Percentiles rank a stretch among this genome's conserved stretches.
These are phyloP conservation scores for Ruellia speciosa DNA, from an alignment of 305 asterid genomes.

Conservation along the genomic window DNA sequence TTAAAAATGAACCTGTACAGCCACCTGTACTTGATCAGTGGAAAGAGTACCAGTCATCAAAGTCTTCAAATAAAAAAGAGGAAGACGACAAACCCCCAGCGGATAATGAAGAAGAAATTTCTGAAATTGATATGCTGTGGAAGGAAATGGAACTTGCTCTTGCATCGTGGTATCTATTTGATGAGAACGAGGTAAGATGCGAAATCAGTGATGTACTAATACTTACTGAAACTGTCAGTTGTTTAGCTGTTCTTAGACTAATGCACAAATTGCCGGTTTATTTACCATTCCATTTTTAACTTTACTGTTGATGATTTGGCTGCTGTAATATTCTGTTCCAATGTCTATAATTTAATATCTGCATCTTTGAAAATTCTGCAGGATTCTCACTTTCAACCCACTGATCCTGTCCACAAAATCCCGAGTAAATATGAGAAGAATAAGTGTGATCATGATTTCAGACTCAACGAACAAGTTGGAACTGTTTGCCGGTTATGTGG, in stretches of 20 bases:
- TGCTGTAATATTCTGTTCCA: no score
- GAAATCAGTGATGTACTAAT: background rate
- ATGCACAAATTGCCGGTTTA: no score
- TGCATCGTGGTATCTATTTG: conserved; percentile 71
- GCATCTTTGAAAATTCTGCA: conserved; percentile 22
- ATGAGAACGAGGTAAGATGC: conserved; percentile 52
- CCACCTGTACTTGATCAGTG: conserved; percentile 82
- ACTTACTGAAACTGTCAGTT: background rate
- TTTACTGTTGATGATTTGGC: no score
- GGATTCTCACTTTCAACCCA: conserved; percentile 32
- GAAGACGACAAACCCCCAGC: conserved; percentile 28
- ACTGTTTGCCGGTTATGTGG: conserved; percentile 74
- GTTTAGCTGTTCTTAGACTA: background rate
- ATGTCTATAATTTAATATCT: background rate
- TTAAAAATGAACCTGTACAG: conserved; percentile 49
- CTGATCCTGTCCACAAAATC: conserved; percentile 26
- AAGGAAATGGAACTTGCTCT: conserved; percentile 90
- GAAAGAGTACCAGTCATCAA: conserved; percentile 59
- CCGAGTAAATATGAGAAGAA: conserved; percentile 26
- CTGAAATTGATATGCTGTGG: conserved; percentile 84
- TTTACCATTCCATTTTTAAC: no score
- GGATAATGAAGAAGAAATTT: conserved; percentile 45
- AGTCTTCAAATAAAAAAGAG: conserved; percentile 26
- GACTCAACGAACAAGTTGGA: conserved; percentile 79
- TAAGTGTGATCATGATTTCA: conserved; percentile 63